Evolutionary conservation across 2,329 filamentous ascomycete genomes (phyloP).

Genomic region (Fusarium duplospermum): DNA sequence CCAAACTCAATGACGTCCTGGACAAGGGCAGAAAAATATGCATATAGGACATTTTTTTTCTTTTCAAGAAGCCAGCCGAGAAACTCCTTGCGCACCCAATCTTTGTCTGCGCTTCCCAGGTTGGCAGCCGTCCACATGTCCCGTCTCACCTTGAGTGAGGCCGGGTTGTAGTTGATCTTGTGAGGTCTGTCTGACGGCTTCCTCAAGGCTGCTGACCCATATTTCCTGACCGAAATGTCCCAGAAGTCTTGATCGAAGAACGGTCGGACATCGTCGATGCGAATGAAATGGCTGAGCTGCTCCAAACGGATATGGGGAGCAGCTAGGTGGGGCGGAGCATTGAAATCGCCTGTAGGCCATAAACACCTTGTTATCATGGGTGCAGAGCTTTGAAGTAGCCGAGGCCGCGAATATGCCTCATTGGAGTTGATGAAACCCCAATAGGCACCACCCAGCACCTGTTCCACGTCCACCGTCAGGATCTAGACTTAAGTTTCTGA

Average conservation of each 20-base stretch:
- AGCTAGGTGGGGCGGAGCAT: neutral
- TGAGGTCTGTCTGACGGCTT: constrained; percentile 26
- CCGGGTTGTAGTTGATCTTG: constrained; percentile 33
- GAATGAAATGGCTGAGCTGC: constrained; percentile 20
- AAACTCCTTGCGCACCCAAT: constrained; percentile 10
- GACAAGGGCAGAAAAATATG: constrained; percentile 35
- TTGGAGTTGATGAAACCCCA: constrained; percentile 25
- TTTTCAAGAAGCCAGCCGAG: neutral
- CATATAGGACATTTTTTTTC: constrained; percentile 12
- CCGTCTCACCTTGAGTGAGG: neutral
- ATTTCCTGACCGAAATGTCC: constrained; percentile 38
- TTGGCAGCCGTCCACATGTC: neutral
- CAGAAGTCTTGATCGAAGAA: constrained; percentile 45
- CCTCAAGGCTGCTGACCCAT: constrained; percentile 39
- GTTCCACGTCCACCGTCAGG: neutral
- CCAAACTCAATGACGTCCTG: constrained; percentile 29
- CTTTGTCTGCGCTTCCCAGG: constrained; percentile 4
- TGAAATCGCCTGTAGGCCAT: neutral
- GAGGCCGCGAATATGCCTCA: neutral
- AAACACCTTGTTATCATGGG: constrained; percentile 11
- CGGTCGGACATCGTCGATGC: constrained; percentile 21
- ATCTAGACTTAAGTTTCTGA: neutral
- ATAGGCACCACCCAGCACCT: constrained; percentile 39
- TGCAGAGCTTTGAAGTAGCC: constrained; percentile 25
- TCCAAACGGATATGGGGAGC: constrained; percentile 3